phyloP scores from a whole-genome alignment of 2,329 filamentous ascomycete species.

The Colletotrichum lini region DNA sequence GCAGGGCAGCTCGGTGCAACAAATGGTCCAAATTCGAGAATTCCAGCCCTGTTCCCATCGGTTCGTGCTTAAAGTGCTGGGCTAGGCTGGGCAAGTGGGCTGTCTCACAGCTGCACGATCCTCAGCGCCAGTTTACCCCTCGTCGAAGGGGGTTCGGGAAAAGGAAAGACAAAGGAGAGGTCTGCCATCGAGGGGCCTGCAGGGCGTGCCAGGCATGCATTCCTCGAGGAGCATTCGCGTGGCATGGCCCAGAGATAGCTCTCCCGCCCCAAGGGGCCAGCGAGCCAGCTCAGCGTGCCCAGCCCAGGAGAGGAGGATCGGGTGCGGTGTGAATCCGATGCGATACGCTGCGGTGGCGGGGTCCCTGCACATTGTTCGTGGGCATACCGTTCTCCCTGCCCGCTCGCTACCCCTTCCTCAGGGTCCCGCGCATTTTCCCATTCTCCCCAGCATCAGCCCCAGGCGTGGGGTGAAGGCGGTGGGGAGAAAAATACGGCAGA shows the following conservation, averaged over 20 bases:
- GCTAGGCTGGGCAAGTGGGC: slow-evolving; percentile 16
- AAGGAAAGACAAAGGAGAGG: background rate
- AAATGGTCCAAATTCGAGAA: slow-evolving; percentile 7
- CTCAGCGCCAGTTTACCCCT: slow-evolving; percentile 23
- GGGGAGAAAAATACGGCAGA: slow-evolving; percentile 37
- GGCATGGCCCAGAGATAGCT: slow-evolving; percentile 40
- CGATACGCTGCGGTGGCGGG: slow-evolving; percentile 1
- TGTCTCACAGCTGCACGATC: slow-evolving; percentile 10
- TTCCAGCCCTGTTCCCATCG: slow-evolving; percentile 30
- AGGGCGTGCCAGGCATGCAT: slow-evolving; percentile 13
- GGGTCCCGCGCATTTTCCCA: slow-evolving; percentile 39
- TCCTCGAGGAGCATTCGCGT: slow-evolving; percentile 37
- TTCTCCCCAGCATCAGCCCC: slow-evolving; percentile 40
- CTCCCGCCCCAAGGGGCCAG: slow-evolving; percentile 35
- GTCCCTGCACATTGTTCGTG: slow-evolving; percentile 27
- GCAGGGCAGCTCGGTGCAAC: slow-evolving; percentile 10
- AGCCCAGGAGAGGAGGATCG: background rate
- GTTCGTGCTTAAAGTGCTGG: slow-evolving; percentile 8
- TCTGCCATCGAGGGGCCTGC: slow-evolving; percentile 29
- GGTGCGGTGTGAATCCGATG: slow-evolving; percentile 5
- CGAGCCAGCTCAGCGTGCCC: background rate
- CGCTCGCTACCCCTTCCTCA: slow-evolving; percentile 25
- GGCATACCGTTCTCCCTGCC: slow-evolving; percentile 20
- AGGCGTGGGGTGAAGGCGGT: slow-evolving; percentile 42
- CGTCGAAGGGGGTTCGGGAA: slow-evolving; percentile 1